Conservation (phyloP, 345 rosid species). For the Euphorbia tirucalli region DNA sequence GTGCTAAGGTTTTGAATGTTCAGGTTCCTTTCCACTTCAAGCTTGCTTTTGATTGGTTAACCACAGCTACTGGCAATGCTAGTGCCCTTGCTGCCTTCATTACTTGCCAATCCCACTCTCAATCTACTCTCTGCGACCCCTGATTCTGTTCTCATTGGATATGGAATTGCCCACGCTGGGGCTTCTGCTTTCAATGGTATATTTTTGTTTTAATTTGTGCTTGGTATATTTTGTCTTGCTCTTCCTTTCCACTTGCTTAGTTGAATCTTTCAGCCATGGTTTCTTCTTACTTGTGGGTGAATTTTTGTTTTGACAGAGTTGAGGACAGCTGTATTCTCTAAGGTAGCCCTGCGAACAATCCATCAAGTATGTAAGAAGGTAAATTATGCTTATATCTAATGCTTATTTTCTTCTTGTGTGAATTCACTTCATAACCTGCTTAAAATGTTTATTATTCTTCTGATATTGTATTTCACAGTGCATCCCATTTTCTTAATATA, state of each 20-base stretch:
- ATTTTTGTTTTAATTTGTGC: neutral
- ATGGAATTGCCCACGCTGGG: constrained; percentile 81
- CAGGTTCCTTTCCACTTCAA: constrained; percentile 96
- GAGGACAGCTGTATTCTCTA: constrained; percentile 93
- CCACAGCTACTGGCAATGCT: constrained; percentile 51
- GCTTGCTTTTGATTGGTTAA: constrained; percentile 90
- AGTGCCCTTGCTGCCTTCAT: constrained; percentile 50
- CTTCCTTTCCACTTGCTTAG: neutral
- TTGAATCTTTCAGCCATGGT: neutral
- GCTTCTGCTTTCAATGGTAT: constrained; percentile 91
- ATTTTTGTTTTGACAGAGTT: constrained; percentile 53
- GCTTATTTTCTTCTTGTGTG: constrained; percentile 1
- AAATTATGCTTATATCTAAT: constrained; percentile 31
- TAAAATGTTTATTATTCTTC: neutral
- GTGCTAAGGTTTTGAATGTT: constrained; percentile 84
- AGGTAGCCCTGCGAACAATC: constrained; percentile 86
- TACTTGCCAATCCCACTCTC: constrained; percentile 55
- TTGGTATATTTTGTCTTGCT: neutral
- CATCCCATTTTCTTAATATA: neutral
- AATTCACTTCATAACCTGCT: neutral
- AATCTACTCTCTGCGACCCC: constrained; percentile 75
- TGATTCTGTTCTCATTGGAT: constrained; percentile 75
- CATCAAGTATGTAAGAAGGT: constrained; percentile 92
- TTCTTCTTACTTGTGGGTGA: neutral
- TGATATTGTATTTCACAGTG: neutral